Percentiles rank a stretch among this genome's conserved stretches.
phyloP scores from a whole-genome alignment of 2,329 filamentous ascomycete genomes.

The Fusarium euwallaceae region DNA sequence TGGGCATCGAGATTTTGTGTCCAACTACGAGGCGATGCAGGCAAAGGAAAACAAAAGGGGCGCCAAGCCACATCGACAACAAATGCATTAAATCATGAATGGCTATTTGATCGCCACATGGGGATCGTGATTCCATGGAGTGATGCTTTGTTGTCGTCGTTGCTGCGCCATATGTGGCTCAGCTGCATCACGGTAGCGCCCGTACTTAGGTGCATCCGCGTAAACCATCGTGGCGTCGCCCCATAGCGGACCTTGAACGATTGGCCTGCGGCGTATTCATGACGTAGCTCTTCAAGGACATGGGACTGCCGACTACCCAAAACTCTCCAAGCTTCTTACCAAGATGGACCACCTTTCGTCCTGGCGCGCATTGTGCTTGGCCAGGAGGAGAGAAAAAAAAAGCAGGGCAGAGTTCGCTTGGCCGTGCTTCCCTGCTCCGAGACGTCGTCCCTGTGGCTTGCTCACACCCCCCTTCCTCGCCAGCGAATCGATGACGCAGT shows the following conservation, averaged over 20 bases:
- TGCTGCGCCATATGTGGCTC: conserved; percentile 31
- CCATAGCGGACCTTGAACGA: conserved; percentile 6
- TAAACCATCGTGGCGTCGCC: conserved; percentile 17
- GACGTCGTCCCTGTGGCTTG: conserved; percentile 38
- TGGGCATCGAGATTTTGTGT: conserved; percentile 29
- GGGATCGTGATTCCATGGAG: conserved; percentile 12
- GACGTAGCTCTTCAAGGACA: conserved; percentile 33
- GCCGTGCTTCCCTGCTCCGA: conserved; percentile 21
- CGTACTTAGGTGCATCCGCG: conserved; percentile 1
- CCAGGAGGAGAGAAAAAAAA: conserved; percentile 18
- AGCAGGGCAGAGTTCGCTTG: conserved; percentile 41
- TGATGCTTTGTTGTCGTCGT: conserved; percentile 15
- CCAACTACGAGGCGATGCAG: conserved; percentile 6
- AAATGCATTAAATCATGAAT: conserved; percentile 8
- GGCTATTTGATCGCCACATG: conserved; percentile 24
- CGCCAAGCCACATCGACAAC: conserved; percentile 33
- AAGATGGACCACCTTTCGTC: conserved; percentile 1
- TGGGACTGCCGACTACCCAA: neutral
- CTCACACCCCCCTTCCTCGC: conserved; percentile 5
- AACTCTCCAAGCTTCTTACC: conserved; percentile 20
- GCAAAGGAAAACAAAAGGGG: neutral
- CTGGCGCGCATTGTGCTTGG: conserved; percentile 13
- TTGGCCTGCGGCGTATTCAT: conserved; percentile 28
- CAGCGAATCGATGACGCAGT: conserved; percentile 52
- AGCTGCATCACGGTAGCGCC: conserved; percentile 17